Base-by-base conservation (phyloP, 2,329 filamentous ascomycete genomes). In the Fusarium hostae region DNA sequence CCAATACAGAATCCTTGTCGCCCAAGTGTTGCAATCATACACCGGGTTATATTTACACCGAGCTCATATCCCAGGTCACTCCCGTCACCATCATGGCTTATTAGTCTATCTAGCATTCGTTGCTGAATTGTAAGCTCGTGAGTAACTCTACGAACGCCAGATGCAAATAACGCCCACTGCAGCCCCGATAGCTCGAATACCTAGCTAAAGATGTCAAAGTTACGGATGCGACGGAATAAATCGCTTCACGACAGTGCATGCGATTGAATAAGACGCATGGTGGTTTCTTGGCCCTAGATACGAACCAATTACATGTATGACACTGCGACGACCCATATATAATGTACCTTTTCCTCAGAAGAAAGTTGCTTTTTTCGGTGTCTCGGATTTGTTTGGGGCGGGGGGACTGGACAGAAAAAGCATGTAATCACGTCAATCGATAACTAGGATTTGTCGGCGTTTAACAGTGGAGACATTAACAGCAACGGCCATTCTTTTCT, bases 51-150 rank as follows among this genome's bases (percentile, higher is more conserved):
- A 26, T 24, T 51, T 51, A 10, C 3, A 24, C 30, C 47, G n/a
- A 35, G 26, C 6, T n/a, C 20, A 30, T 48, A 6, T 6, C 9
- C 0, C 26, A 32, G 4, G 10, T 48, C 3, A 3, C 26, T 22
- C 1, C 28, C 7, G 10, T 22, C 20, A 22, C 32, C 28, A 22
- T 18, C 13, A 16, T 6, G 26, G 20, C 26, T 9, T 4, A 16
- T 16, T 1, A 9, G 4, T n/a, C 9, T 11, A n/a, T 16, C 3
- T 6, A 16, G 9, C 3, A 28, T 8, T 16, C 9, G 4, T 16
- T 11, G 12, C 8, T n/a, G 12, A 47, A 16, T 30, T 47, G 9
- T 13, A 18, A 3, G 9, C 4, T 6, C 15, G 2, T 24, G 22
- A 15, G 5, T 7, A 41, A 16, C 7, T 22, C 9, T 6, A 10